Evolutionary conservation across 352 stramenopile genomes (phyloP).

Genomic region (Pythium phragmiticola): DNA sequence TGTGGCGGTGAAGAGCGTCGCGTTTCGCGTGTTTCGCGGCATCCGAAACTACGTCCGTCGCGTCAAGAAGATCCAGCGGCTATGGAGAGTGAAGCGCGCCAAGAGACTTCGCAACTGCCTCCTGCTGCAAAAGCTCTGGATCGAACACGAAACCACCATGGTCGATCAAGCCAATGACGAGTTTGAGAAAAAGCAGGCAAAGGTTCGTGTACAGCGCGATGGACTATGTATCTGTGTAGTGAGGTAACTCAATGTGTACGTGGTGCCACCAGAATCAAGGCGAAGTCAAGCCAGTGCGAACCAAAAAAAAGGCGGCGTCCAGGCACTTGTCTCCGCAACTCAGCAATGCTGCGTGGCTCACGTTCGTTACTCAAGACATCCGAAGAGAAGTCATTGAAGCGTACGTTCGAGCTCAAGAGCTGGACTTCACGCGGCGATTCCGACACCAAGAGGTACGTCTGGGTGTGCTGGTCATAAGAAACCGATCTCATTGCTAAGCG

Average conservation of each 20-base stretch:
- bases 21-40: constrained; percentile 55
- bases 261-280: background rate
- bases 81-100: constrained; percentile 50
- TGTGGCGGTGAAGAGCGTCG: constrained; percentile 49
- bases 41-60: constrained; percentile 50
- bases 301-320: constrained; percentile 20
- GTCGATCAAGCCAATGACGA: constrained; percentile 49
- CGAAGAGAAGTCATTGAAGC: constrained; percentile 38
- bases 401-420: constrained; percentile 41
- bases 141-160: constrained; percentile 43
- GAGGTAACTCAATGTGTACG: background rate
- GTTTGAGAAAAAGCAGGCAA: constrained; percentile 35
- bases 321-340: constrained; percentile 3
- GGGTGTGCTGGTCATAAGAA: background rate
- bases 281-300: constrained; percentile 22
- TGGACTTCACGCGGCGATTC: constrained; percentile 37
- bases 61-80: constrained; percentile 49
- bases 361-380: constrained; percentile 38
- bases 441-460: constrained; percentile 43
- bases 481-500: background rate
- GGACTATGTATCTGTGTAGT: background rate
- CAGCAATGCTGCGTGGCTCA: constrained; percentile 43
- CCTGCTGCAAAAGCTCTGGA: constrained; percentile 47
- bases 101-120: constrained; percentile 38
- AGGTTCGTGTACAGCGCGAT: constrained; percentile 25